These are phyloP conservation scores for Lecanicillium sp. DNA, from an alignment of 2,329 filamentous ascomycete genomes.

Conservation along the genomic window DNA sequence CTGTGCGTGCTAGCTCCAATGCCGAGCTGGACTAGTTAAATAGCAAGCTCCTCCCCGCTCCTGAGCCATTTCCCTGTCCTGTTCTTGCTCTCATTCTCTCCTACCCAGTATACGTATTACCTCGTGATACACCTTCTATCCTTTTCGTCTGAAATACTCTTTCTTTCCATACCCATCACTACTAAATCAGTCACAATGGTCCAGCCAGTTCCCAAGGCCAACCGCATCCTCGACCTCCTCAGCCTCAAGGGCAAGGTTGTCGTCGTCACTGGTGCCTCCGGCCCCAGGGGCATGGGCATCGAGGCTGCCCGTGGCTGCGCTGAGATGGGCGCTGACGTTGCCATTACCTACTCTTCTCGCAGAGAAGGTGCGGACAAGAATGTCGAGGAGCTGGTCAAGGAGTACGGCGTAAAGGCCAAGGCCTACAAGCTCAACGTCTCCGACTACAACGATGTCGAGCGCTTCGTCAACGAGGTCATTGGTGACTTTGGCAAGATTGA, in stretches of 20 bases:
- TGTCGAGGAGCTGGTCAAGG: conserved; percentile 53
- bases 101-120: too few species aligned
- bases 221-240: conserved; percentile 57
- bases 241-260: conserved; percentile 67
- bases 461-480: conserved; percentile 55
- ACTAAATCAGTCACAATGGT: conserved; percentile 35
- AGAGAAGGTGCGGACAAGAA: conserved; percentile 62
- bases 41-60: too few species aligned
- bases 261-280: conserved; percentile 62
- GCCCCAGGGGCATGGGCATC: conserved; percentile 63
- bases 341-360: conserved; percentile 64
- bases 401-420: conserved; percentile 61
- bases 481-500: conserved; percentile 68
- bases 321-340: conserved; percentile 63
- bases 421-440: conserved; percentile 53
- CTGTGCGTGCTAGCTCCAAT: too few species aligned
- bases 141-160: too few species aligned
- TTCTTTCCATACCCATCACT: too few species aligned
- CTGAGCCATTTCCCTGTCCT: too few species aligned
- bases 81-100: too few species aligned
- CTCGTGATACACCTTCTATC: too few species aligned
- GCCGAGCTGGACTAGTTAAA: too few species aligned
- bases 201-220: conserved; percentile 47
- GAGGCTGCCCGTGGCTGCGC: conserved; percentile 62
- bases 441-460: conserved; percentile 42